phyloP scores from a whole-genome alignment of 176 grass and related monocot genomes.

The Luzula sylvatica region DNA sequence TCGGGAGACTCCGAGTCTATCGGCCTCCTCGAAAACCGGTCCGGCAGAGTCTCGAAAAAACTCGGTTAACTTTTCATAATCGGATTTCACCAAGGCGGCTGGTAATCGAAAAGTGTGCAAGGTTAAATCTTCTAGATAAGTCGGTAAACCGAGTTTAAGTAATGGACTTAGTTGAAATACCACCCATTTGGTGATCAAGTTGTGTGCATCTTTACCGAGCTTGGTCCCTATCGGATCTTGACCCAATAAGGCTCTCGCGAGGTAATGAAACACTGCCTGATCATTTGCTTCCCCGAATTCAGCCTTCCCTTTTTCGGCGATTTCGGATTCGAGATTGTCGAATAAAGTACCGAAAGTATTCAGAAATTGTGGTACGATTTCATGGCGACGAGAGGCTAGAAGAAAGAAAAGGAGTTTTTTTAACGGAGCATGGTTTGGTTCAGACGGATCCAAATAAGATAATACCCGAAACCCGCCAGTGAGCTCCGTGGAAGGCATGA shows the following conservation, averaged over 20 bases:
- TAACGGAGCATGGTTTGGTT: conserved; percentile 72
- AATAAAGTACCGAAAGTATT: conserved; percentile 60
- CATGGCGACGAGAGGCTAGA: conserved; percentile 49
- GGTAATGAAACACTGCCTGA: conserved; percentile 64
- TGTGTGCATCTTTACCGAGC: conserved; percentile 48
- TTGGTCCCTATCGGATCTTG: conserved; percentile 44
- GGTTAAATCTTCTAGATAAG: conserved; percentile 59
- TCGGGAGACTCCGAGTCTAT: conserved; percentile 47
- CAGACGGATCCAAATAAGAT: conserved; percentile 79
- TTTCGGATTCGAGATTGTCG: conserved; percentile 44
- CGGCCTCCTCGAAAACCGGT: conserved; percentile 56
- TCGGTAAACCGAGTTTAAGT: conserved; percentile 69
- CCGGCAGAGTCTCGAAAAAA: conserved; percentile 62
- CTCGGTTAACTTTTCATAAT: conserved; percentile 70
- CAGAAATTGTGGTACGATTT: conserved; percentile 64
- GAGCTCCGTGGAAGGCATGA: conserved; percentile 87
- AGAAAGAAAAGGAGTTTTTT: conserved; percentile 74
- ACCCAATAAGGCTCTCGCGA: conserved; percentile 48
- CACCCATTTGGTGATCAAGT: conserved; percentile 73
- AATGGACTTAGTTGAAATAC: conserved; percentile 75
- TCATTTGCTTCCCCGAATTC: conserved; percentile 75
- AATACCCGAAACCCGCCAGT: conserved; percentile 81
- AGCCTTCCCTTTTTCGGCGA: conserved; percentile 47
- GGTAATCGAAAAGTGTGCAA: conserved; percentile 83
- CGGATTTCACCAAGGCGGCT: conserved; percentile 48